Conservation (phyloP, 441 rosid genomes). For the Pelargonium fulgidum region DNA sequence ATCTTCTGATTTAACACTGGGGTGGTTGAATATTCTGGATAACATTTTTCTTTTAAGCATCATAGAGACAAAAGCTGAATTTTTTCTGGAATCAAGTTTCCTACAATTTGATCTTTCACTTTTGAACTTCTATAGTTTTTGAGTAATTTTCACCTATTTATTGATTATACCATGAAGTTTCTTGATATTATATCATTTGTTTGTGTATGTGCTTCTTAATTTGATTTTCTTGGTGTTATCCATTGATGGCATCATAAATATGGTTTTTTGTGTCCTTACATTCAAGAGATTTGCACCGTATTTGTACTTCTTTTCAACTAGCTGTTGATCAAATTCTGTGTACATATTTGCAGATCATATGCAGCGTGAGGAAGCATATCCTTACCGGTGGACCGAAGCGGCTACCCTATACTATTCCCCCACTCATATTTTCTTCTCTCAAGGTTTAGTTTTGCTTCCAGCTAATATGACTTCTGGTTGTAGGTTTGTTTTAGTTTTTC, state of each 20-base stretch:
- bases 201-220: not conserved
- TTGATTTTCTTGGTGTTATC: not conserved
- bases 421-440: conserved; percentile 77
- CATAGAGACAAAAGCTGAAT: no score
- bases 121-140: not conserved
- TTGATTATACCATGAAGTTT: not conserved
- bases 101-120: conserved; percentile 3
- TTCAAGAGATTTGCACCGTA: not conserved
- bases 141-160: not conserved
- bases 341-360: conserved; percentile 53
- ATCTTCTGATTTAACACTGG: no score
- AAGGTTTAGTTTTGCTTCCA: conserved; percentile 50
- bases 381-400: conserved; percentile 84
- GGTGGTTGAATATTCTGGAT: no score
- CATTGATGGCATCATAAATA: not conserved
- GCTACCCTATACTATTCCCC: conserved; percentile 75
- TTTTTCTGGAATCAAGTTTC: no score
- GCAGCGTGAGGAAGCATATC: conserved; percentile 66
- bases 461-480: conserved; percentile 7
- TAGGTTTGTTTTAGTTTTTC: not conserved
- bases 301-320: not conserved
- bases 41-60: no score
- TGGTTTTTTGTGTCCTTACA: not conserved
- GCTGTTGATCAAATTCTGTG: not conserved
- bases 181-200: not conserved